phyloP scores from a whole-genome alignment of 2,329 filamentous ascomycete species.

The Diaporthe vexans region DNA sequence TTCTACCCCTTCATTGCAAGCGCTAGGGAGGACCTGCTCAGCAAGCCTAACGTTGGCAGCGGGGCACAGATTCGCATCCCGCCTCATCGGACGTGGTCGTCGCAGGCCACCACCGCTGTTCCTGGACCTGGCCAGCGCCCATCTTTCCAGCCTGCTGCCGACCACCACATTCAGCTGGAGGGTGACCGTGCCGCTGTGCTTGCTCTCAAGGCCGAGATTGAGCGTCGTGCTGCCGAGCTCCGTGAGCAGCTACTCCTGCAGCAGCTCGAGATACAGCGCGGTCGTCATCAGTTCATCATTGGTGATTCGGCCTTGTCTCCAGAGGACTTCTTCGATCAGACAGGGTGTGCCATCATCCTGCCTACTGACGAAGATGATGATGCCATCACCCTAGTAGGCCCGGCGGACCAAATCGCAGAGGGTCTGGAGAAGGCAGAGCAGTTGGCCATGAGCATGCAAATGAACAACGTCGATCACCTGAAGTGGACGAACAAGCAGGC shows the following conservation, averaged over 20 bases:
- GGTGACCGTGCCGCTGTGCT: slow-evolving; percentile 89
- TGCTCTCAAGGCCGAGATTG: slow-evolving; percentile 83
- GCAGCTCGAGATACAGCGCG: slow-evolving; percentile 85
- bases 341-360: slow-evolving; percentile 89
- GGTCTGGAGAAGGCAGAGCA: slow-evolving; percentile 90
- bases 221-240: slow-evolving; percentile 82
- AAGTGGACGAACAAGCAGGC: slow-evolving; percentile 65
- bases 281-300: slow-evolving; percentile 94
- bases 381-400: slow-evolving; percentile 87
- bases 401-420: slow-evolving; percentile 77
- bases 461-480: slow-evolving; percentile 83
- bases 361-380: slow-evolving; percentile 85
- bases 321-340: slow-evolving; percentile 90
- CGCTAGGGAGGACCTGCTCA: slow-evolving; percentile 76
- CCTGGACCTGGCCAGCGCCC: slow-evolving; percentile 75
- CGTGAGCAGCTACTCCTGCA: slow-evolving; percentile 82
- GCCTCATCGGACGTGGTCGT: slow-evolving; percentile 81
- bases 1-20: slow-evolving; percentile 97
- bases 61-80: slow-evolving; percentile 88
- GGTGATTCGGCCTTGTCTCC: slow-evolving; percentile 84
- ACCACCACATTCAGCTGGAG: slow-evolving; percentile 85
- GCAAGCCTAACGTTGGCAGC: slow-evolving; percentile 78
- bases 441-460: slow-evolving; percentile 88
- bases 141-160: slow-evolving; percentile 78
- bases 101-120: slow-evolving; percentile 75